Evolutionary conservation across 345 rosid species (phyloP).

Genomic region (Salix exigua): DNA sequence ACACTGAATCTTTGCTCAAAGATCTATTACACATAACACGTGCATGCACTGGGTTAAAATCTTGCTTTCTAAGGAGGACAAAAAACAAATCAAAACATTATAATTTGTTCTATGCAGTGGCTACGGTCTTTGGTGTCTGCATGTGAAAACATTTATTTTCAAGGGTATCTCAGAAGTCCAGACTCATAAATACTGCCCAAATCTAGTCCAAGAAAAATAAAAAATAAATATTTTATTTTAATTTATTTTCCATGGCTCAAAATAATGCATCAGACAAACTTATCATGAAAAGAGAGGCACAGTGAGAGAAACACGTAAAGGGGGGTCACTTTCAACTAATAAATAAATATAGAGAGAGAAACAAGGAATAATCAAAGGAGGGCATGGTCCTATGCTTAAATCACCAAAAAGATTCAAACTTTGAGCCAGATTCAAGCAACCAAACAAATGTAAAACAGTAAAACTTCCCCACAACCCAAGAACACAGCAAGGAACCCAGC

Average conservation of each 20-base stretch:
- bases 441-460: neutral
- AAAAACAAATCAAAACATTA: neutral
- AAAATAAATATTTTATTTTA: neutral
- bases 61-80: neutral
- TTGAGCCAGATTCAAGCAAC: slow-evolving; percentile 9
- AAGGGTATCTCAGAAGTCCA: neutral
- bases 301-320: slow-evolving; percentile 17
- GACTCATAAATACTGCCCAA: neutral
- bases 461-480: neutral
- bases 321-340: slow-evolving; percentile 20
- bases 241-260: slow-evolving; percentile 14
- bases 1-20: neutral
- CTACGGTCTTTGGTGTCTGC: slow-evolving; percentile 30
- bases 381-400: too few relatives aligned
- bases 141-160: slow-evolving; percentile 41
- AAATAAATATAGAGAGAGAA: slow-evolving; percentile 4
- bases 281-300: slow-evolving; percentile 7
- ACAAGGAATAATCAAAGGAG: neutral
- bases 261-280: slow-evolving; percentile 5
- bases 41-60: slow-evolving; percentile 8
- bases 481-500: neutral
- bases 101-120: slow-evolving; percentile 10
- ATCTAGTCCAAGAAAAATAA: slow-evolving; percentile 15
- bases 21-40: slow-evolving; percentile 1
- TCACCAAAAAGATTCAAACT: slow-evolving; percentile 7